These are phyloP conservation scores for Pichia sp. DNA, from an alignment of 1,139 yeast species.

Conservation along the genomic window DNA sequence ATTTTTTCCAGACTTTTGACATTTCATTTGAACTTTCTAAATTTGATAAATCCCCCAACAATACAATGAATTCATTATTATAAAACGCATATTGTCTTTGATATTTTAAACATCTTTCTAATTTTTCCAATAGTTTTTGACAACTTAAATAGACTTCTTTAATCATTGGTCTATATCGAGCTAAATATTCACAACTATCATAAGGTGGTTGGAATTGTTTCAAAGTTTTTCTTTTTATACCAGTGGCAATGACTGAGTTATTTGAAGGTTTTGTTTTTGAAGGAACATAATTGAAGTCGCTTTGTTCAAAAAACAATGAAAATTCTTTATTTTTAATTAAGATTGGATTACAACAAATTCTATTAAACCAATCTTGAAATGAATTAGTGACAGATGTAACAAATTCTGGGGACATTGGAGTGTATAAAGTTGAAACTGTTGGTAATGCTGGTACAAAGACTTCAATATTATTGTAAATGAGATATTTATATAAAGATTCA, in stretches of 20 bases:
- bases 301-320: slow-evolving; percentile 71
- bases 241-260: slow-evolving; percentile 58
- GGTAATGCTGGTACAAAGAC: slow-evolving; percentile 92
- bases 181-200: slow-evolving; percentile 76
- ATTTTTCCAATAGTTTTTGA: slow-evolving; percentile 39
- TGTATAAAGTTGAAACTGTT: slow-evolving; percentile 64
- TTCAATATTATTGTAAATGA: slow-evolving; percentile 77
- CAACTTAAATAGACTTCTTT: slow-evolving; percentile 65
- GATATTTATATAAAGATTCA: slow-evolving; percentile 66
- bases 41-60: slow-evolving; percentile 24
- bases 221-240: slow-evolving; percentile 77
- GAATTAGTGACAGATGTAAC: slow-evolving; percentile 46
- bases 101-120: slow-evolving; percentile 25
- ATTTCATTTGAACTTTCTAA: slow-evolving; percentile 40
- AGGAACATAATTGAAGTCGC: slow-evolving; percentile 70
- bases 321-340: slow-evolving; percentile 83
- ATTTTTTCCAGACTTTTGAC: slow-evolving; percentile 76
- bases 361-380: slow-evolving; percentile 83
- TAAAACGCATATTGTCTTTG: slow-evolving; percentile 24
- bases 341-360: slow-evolving; percentile 69
- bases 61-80: slow-evolving; percentile 56
- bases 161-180: slow-evolving; percentile 78
- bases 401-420: slow-evolving; percentile 80
- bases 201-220: slow-evolving; percentile 90
- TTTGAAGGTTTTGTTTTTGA: slow-evolving; percentile 42